A percentile compares a stretch with the other conserved stretches of the same genome.
Conservation (phyloP, 192 early-diverging fungal genomes). For the Coemansia sp. region DNA sequence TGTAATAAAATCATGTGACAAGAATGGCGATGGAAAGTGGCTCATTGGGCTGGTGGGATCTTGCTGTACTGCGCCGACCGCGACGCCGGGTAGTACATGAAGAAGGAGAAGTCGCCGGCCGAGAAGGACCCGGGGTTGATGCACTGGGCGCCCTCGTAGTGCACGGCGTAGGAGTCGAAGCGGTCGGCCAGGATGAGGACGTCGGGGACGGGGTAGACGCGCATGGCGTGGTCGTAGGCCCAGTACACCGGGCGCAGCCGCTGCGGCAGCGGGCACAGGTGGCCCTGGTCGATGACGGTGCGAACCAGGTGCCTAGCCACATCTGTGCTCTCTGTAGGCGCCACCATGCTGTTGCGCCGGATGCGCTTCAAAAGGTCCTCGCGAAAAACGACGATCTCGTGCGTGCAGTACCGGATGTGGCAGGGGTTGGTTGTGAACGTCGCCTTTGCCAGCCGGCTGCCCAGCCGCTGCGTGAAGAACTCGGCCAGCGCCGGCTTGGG, state of each 20-base stretch:
- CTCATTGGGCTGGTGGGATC: slow-evolving; percentile 16
- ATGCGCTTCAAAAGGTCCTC: slow-evolving; percentile 80
- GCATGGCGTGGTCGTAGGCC: slow-evolving; percentile 79
- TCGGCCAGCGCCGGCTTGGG: slow-evolving; percentile 76
- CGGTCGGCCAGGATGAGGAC: slow-evolving; percentile 83
- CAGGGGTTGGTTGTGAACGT: slow-evolving; percentile 85
- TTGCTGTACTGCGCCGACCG: slow-evolving; percentile 53
- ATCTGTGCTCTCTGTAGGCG: slow-evolving; percentile 55
- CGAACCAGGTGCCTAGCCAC: slow-evolving; percentile 62
- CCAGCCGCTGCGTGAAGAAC: slow-evolving; percentile 64
- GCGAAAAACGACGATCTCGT: slow-evolving; percentile 88
- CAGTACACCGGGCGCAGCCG: slow-evolving; percentile 76
- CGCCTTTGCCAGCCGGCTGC: slow-evolving; percentile 58
- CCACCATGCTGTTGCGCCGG: slow-evolving; percentile 71
- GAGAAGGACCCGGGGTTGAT: slow-evolving; percentile 81
- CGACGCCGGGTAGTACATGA: slow-evolving; percentile 74
- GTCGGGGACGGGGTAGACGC: slow-evolving; percentile 87
- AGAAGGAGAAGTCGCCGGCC: slow-evolving; percentile 61
- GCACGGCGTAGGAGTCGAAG: slow-evolving; percentile 74
- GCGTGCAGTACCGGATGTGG: slow-evolving; percentile 84
- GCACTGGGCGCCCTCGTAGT: slow-evolving; percentile 74
- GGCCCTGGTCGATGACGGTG: slow-evolving; percentile 81
- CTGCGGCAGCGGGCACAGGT: slow-evolving; percentile 80
- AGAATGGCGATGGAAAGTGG: no score
- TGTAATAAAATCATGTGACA: no score